Evolutionary conservation across 371 early-diverging fungal species (phyloP).

Genomic region (Mucor lusitanicus): DNA sequence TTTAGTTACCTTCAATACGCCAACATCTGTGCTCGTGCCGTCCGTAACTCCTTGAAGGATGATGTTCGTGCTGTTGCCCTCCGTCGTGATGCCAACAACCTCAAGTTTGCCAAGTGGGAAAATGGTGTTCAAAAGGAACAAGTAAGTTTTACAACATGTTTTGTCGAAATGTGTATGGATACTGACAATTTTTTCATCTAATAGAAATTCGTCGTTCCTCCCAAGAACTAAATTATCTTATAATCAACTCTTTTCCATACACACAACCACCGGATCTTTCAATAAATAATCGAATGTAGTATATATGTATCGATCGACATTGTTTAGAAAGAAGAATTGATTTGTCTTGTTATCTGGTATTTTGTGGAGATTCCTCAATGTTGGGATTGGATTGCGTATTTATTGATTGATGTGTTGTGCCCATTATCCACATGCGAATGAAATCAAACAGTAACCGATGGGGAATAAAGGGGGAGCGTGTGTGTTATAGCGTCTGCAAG

Average conservation of each 20-base stretch:
- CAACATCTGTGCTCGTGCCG: conserved; percentile 82
- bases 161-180: neutral
- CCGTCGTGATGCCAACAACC: conserved; percentile 75
- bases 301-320: neutral
- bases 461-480: neutral
- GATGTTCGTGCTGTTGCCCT: conserved; percentile 70
- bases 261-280: neutral
- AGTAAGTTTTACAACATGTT: conserved; percentile 32
- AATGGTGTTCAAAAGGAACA: conserved; percentile 74
- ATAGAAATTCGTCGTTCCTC: conserved; percentile 37
- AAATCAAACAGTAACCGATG: neutral
- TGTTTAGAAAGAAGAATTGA: neutral
- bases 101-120: conserved; percentile 83
- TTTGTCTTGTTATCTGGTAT: neutral
- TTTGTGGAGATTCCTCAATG: neutral
- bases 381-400: neutral
- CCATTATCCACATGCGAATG: neutral
- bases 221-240: conserved; percentile 22
- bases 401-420: neutral
- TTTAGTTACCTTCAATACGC: conserved; percentile 86
- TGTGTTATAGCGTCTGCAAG: neutral
- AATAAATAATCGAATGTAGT: conserved; percentile 1
- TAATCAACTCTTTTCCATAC: conserved; percentile 1
- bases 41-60: conserved; percentile 84
- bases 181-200: neutral